These are phyloP conservation scores for Neurospora sp. DNA, from an alignment of 495 filamentous ascomycete genomes.

Conservation along the genomic window DNA sequence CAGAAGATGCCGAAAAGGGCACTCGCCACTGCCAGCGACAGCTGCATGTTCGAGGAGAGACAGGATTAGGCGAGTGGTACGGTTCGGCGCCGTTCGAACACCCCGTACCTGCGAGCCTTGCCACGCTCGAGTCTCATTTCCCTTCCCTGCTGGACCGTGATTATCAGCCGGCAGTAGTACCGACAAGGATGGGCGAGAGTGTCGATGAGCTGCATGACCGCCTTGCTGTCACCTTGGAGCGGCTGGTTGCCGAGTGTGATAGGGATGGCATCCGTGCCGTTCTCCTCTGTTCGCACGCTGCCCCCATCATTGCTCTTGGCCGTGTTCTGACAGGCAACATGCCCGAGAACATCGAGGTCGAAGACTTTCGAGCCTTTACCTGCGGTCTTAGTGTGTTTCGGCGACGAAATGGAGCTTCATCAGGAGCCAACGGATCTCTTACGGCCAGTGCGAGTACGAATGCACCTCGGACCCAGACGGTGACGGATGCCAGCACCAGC, in stretches of 20 bases:
- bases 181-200: conserved; percentile 62
- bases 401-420: conserved; percentile 8
- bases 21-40: background rate
- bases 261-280: conserved; percentile 51
- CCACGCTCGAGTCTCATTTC: conserved; percentile 54
- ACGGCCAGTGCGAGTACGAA: background rate
- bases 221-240: conserved; percentile 55
- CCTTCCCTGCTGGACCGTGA: conserved; percentile 41
- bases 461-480: background rate
- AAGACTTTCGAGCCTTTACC: conserved; percentile 84
- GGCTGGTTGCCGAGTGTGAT: conserved; percentile 65
- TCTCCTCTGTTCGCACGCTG: conserved; percentile 84
- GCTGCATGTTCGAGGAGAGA: conserved; percentile 52
- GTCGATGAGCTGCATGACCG: conserved; percentile 72
- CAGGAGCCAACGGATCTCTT: background rate
- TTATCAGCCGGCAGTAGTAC: conserved; percentile 52
- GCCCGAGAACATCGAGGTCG: conserved; percentile 53
- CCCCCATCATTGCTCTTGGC: conserved; percentile 75
- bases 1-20: background rate
- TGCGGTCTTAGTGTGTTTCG: conserved; percentile 58
- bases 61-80: conserved; percentile 86
- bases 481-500: background rate
- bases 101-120: conserved; percentile 57
- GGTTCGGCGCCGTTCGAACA: conserved; percentile 72
- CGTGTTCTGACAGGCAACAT: conserved; percentile 65